Conservation (phyloP, 164 flowering plant genomes). For the Tinospora cordifolia region DNA sequence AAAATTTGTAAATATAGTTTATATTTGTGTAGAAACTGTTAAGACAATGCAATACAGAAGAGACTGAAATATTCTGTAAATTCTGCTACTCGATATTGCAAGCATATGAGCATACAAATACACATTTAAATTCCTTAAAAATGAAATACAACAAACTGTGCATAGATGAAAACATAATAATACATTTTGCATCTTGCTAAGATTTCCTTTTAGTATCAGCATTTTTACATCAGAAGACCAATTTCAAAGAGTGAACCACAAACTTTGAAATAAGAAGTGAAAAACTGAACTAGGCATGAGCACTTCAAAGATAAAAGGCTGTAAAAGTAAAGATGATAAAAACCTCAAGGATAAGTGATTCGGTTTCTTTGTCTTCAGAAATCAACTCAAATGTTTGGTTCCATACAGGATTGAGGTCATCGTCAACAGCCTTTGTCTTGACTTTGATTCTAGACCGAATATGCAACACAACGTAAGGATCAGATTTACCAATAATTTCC, state of each 20-base stretch:
- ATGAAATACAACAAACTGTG: neutral
- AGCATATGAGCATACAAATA: neutral
- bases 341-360: conserved; percentile 79
- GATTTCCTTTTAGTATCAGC: neutral
- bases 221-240: neutral
- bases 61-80: too few relatives aligned
- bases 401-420: conserved; percentile 95
- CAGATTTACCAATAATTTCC: conserved; percentile 98
- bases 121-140: neutral
- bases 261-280: neutral
- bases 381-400: conserved; percentile 76
- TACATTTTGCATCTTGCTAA: neutral
- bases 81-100: too few relatives aligned
- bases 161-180: neutral
- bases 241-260: neutral
- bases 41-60: too few relatives aligned
- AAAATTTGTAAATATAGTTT: too few relatives aligned
- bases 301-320: neutral
- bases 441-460: conserved; percentile 76
- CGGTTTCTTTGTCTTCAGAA: conserved; percentile 96
- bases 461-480: conserved; percentile 70
- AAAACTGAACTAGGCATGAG: neutral
- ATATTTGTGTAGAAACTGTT: too few relatives aligned
- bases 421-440: conserved; percentile 66
- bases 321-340: conserved; percentile 6